Base-by-base conservation (phyloP, 176 grass and related monocot genomes). In the Raddia distichophylla region DNA sequence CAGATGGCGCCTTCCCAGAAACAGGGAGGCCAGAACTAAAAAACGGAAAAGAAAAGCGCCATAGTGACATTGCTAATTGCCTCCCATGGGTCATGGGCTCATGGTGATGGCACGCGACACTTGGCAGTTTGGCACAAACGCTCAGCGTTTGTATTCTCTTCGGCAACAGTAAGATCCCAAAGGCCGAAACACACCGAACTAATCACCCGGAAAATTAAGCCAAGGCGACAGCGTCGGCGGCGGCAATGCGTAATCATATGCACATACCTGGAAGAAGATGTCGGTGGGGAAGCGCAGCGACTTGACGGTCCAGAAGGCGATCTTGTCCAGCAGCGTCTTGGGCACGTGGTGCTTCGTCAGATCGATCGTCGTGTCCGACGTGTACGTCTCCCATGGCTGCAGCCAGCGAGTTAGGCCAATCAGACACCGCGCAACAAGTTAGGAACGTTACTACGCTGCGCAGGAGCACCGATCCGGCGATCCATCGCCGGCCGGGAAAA, bases 381-480 rank as follows among this genome's bases (percentile, higher is more conserved):
- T 91, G 76, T 94, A 94, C 27, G 89, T 81, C 76, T 94, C 89
- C 89, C 89, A 94, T 64, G 89, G 92, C 92, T 94, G 73, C 50
- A 46, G 9, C 16, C 50, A 46, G 9, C 16, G 75, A 2, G 49
- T 48, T 48, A 63, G 54, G 13, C 32, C 16, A 75, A 51, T 75
- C 61, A 86, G 54, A 33, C 43, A 44, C 46, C 5, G 50, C 19
- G 59, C 43, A 3, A 20, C 74, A 34, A 48, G 44, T 79, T 20
- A 77, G 50, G 22, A 20, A 33, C 63, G 16, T 27, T 4, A 7
- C 15, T 32, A 10, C 65, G 67, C 9, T 40, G 43, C 9, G 5
- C 17, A 63, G 2, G 20, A 11, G n/a, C 42, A 15, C 42, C 32
- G 53, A 65, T 80, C 79, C 60, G 33, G 6, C 33, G 33, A 22